A percentile compares a stretch with the other conserved stretches of the same genome.
phyloP scores from a whole-genome alignment of 2,329 filamentous ascomycete species.

The Hypoxylon sp. region DNA sequence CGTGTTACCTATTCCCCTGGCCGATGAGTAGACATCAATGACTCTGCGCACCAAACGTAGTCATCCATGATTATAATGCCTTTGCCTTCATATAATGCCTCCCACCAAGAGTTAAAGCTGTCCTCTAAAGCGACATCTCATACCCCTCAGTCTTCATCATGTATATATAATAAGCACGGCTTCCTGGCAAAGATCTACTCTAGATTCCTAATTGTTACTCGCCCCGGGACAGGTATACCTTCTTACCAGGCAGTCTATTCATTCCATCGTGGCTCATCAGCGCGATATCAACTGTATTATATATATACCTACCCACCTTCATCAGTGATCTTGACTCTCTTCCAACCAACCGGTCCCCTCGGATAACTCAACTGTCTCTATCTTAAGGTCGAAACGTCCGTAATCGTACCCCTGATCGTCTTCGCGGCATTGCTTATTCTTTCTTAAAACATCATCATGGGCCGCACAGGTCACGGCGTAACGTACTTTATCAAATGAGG shows the following conservation, averaged over 20 bases:
- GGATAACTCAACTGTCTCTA: not conserved
- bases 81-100: not conserved
- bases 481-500: not conserved
- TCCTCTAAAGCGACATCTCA: too few species aligned
- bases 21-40: not conserved
- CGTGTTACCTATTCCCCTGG: not conserved
- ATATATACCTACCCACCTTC: too few species aligned
- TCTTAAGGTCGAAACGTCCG: not conserved
- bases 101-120: not conserved
- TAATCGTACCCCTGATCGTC: not conserved
- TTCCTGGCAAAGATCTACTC: not conserved
- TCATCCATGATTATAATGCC: not conserved
- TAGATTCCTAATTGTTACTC: not conserved
- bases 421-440: not conserved
- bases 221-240: not conserved
- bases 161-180: not conserved
- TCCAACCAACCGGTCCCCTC: not conserved
- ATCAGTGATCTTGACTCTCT: too few species aligned
- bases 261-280: too few species aligned
- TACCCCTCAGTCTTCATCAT: not conserved
- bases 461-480: conserved; percentile 1
- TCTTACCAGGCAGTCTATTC: not conserved
- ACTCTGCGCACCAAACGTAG: not conserved
- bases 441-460: not conserved
- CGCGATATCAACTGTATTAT: too few species aligned